Conservation (phyloP, 352 stramenopile genomes). For the Globisporangium okanoganense region DNA sequence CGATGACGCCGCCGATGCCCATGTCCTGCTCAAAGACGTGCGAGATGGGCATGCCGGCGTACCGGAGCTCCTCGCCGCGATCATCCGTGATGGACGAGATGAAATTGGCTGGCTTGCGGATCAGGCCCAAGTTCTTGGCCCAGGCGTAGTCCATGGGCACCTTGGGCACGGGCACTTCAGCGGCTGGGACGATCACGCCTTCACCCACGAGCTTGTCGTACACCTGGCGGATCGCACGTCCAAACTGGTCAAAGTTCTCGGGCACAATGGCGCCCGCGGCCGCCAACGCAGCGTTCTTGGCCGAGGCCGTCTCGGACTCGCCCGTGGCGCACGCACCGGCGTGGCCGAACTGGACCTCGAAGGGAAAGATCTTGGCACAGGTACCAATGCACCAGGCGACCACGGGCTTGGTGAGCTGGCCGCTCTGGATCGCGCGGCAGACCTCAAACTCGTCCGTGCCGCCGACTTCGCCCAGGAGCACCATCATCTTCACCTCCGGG, state of each 20-base stretch:
- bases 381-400: slow-evolving; percentile 98
- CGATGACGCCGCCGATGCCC: slow-evolving; percentile 93
- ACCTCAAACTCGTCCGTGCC: slow-evolving; percentile 96
- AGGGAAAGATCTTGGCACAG: slow-evolving; percentile 96
- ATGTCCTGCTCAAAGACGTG: slow-evolving; percentile 94
- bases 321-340: slow-evolving; percentile 92
- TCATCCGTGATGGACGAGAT: slow-evolving; percentile 98
- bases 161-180: slow-evolving; percentile 90
- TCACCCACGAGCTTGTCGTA: slow-evolving; percentile 81
- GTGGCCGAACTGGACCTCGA: slow-evolving; percentile 97
- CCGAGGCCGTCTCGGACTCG: slow-evolving; percentile 91
- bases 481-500: slow-evolving; percentile 95
- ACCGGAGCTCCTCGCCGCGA: slow-evolving; percentile 94
- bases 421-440: slow-evolving; percentile 90
- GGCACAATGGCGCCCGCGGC: slow-evolving; percentile 91
- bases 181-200: slow-evolving; percentile 78
- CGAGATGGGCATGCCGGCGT: slow-evolving; percentile 94
- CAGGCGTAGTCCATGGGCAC: slow-evolving; percentile 97
- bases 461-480: slow-evolving; percentile 95
- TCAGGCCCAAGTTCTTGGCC: slow-evolving; percentile 95
- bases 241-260: slow-evolving; percentile 95
- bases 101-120: slow-evolving; percentile 96
- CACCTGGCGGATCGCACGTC: slow-evolving; percentile 87
- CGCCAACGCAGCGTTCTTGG: slow-evolving; percentile 92
- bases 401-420: slow-evolving; percentile 95